A percentile compares a stretch with the other conserved stretches of the same genome.
These are phyloP conservation scores for Microbotryum lychnidis-dioicae DNA, from an alignment of 1,284 basidiomycete genomes.

Conservation along the genomic window DNA sequence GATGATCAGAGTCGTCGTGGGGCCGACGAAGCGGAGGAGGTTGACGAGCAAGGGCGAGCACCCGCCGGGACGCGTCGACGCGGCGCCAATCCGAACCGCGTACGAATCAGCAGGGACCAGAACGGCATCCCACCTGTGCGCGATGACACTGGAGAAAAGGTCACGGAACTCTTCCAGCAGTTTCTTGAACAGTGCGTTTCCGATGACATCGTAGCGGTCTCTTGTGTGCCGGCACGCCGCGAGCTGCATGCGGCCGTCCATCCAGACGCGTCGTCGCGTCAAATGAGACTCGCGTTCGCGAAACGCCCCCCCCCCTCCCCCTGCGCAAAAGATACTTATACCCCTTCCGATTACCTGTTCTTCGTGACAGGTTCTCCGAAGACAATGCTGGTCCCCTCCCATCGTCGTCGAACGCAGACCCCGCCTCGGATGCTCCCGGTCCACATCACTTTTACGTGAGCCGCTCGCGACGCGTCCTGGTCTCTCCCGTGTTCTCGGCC, in stretches of 20 bases:
- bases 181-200: constrained; percentile 76
- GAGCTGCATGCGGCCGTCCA: too few relatives aligned
- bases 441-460: constrained; percentile 46
- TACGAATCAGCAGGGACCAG: constrained; percentile 21
- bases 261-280: too few relatives aligned
- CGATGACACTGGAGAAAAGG: constrained; percentile 86
- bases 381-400: constrained; percentile 55
- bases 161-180: constrained; percentile 78
- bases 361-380: constrained; percentile 61
- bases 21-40: constrained; percentile 10
- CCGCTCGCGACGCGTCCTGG: constrained; percentile 13
- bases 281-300: neutral
- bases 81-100: constrained; percentile 5
- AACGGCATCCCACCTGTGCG: constrained; percentile 55
- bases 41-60: constrained; percentile 5
- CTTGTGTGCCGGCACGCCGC: too few relatives aligned
- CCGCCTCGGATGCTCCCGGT: constrained; percentile 36
- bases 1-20: constrained; percentile 17
- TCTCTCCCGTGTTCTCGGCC: too few relatives aligned
- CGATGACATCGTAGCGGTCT: too few relatives aligned
- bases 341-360: too few relatives aligned
- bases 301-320: too few relatives aligned
- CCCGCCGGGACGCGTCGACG: neutral
- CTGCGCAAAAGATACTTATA: too few relatives aligned
- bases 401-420: constrained; percentile 61